A percentile compares a stretch with the other conserved stretches of the same genome.
Conservation (phyloP, 2,329 filamentous ascomycete species). For the Leptodontidium sp. region DNA sequence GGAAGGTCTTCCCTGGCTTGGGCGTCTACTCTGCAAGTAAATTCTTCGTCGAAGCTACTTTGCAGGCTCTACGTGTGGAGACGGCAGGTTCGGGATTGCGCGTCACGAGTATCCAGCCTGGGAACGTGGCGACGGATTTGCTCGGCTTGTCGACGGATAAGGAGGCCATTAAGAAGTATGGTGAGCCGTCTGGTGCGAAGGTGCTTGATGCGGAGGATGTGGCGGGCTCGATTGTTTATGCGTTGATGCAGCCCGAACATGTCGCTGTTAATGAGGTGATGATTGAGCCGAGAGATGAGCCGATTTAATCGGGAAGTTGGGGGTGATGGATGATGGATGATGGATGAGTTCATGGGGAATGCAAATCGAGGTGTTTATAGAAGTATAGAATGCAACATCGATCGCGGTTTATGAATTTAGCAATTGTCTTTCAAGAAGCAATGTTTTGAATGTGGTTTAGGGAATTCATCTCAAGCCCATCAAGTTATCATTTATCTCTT, state of each 20-base stretch:
- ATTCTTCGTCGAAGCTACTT: slow-evolving; percentile 84
- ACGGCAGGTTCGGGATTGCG: slow-evolving; percentile 77
- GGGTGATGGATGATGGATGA: not conserved
- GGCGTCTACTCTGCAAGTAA: slow-evolving; percentile 86
- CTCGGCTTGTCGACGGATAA: slow-evolving; percentile 77
- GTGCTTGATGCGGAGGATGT: slow-evolving; percentile 79
- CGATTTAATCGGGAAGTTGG: slow-evolving; percentile 58
- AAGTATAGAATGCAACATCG: not conserved
- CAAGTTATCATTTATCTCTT: too few relatives aligned
- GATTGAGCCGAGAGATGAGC: slow-evolving; percentile 80
- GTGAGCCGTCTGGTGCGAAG: slow-evolving; percentile 77
- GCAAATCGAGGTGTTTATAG: not conserved
- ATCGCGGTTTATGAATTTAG: not conserved
- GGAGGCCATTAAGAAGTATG: slow-evolving; percentile 82
- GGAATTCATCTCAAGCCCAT: too few relatives aligned
- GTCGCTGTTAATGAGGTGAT: slow-evolving; percentile 83
- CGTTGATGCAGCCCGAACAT: slow-evolving; percentile 76
- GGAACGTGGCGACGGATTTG: slow-evolving; percentile 78
- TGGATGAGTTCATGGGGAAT: not conserved
- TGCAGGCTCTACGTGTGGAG: slow-evolving; percentile 79
- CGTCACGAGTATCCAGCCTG: slow-evolving; percentile 79
- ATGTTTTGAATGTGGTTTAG: too few relatives aligned
- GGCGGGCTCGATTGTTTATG: slow-evolving; percentile 76
- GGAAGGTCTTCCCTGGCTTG: slow-evolving; percentile 82
- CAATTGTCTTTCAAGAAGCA: not conserved